Evolutionary conservation across 345 rosid genomes (phyloP).

Genomic region (Populus davidiana): DNA sequence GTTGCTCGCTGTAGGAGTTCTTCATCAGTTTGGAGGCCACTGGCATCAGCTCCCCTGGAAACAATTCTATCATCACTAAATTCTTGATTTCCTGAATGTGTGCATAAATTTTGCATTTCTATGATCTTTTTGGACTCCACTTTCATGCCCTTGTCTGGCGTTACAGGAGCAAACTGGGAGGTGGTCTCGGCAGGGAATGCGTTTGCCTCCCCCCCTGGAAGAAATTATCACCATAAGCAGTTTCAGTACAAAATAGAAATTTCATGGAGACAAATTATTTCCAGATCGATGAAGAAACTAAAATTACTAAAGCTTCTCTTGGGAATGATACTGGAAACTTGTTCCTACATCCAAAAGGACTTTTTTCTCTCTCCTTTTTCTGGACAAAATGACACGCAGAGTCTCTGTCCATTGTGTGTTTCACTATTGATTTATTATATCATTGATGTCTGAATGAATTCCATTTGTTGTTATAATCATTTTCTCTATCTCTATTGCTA

Average conservation of each 20-base stretch:
- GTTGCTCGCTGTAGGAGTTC: conserved; percentile 21
- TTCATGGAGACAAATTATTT: conserved; percentile 6
- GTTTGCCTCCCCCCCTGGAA: conserved; percentile 18
- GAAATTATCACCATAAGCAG: conserved; percentile 34
- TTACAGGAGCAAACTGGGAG: conserved; percentile 44
- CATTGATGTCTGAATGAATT: too few species aligned
- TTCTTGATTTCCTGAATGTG: conserved; percentile 21
- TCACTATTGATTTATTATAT: too few species aligned
- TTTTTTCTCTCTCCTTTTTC: not conserved
- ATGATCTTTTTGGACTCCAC: conserved; percentile 16
- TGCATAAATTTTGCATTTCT: conserved; percentile 14
- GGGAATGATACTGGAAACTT: not conserved
- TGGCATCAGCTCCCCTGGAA: conserved; percentile 4
- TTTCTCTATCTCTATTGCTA: too few species aligned
- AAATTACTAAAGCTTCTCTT: not conserved
- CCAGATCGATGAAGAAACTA: conserved; percentile 3
- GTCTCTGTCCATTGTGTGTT: too few species aligned
- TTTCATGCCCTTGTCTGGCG: conserved; percentile 46
- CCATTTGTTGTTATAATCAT: too few species aligned
- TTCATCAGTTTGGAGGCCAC: conserved; percentile 15
- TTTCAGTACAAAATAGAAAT: conserved; percentile 7
- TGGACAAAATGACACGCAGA: not conserved
- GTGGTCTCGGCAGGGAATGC: conserved; percentile 11
- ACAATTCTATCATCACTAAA: conserved; percentile 20
- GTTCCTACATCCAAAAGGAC: not conserved